Percentiles rank a stretch among this genome's conserved stretches.
Evolutionary conservation across 2,329 filamentous ascomycete species (phyloP).

Genomic region (Cladosporium sp.): DNA sequence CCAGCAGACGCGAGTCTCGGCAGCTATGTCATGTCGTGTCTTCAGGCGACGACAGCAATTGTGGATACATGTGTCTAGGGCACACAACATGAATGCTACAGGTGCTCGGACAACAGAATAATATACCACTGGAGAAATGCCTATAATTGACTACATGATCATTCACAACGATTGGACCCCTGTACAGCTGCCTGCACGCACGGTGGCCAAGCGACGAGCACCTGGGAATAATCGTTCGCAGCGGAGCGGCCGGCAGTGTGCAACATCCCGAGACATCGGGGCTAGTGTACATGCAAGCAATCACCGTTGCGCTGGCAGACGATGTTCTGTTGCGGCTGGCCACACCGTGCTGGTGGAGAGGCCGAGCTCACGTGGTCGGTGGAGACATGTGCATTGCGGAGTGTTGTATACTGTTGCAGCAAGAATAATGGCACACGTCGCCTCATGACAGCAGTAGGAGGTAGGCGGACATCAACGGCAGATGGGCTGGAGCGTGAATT

Average conservation of each 20-base stretch:
- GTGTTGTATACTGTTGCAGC: not conserved
- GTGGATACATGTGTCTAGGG: too few species aligned
- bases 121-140: too few species aligned
- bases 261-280: not conserved
- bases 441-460: too few species aligned
- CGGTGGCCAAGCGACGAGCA: not conserved
- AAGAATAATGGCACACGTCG: too few species aligned
- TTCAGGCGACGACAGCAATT: too few species aligned
- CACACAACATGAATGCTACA: too few species aligned
- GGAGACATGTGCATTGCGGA: not conserved
- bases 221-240: slow-evolving; percentile 12
- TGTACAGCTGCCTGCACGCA: too few species aligned
- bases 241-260: slow-evolving; percentile 1
- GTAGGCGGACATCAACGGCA: too few species aligned
- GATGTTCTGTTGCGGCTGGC: not conserved
- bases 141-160: too few species aligned
- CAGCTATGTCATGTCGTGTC: not conserved
- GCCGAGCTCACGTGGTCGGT: not conserved
- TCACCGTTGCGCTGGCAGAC: not conserved
- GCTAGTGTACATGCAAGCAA: not conserved
- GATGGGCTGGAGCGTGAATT: too few species aligned
- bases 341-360: not conserved
- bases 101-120: too few species aligned
- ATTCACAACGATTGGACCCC: too few species aligned
- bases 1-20: not conserved